Evolutionary conservation across 305 asterid genomes (phyloP).

Genomic region (Solanum hybrid): DNA sequence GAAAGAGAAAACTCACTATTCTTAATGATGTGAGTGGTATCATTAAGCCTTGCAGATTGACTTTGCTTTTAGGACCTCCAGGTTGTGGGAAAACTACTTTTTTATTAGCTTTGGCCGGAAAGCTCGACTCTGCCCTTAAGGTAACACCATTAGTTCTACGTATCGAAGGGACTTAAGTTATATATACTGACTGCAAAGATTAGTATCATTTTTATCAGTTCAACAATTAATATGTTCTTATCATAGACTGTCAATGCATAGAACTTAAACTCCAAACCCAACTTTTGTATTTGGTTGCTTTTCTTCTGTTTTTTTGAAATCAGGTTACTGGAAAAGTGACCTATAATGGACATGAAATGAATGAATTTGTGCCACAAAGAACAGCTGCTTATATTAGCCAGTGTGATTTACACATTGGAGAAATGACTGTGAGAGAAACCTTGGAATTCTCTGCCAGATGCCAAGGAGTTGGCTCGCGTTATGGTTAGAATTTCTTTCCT

Average conservation of each 20-base stretch:
- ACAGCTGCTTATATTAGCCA: slow-evolving; percentile 35
- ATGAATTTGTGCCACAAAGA: slow-evolving; percentile 34
- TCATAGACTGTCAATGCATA: background rate
- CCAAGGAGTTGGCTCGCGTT: slow-evolving; percentile 37
- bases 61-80: slow-evolving; percentile 51
- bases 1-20: slow-evolving; percentile 28
- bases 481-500: slow-evolving; percentile 12
- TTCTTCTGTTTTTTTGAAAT: background rate
- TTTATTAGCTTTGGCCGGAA: slow-evolving; percentile 41
- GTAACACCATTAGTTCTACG: slow-evolving; percentile 5
- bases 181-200: background rate
- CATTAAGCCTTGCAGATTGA: slow-evolving; percentile 40
- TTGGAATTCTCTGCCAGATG: slow-evolving; percentile 35
- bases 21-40: slow-evolving; percentile 39
- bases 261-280: background rate
- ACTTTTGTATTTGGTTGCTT: background rate
- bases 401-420: slow-evolving; percentile 33
- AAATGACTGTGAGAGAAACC: slow-evolving; percentile 41
- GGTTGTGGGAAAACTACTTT: slow-evolving; percentile 43
- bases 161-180: background rate
- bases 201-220: background rate
- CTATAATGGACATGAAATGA: slow-evolving; percentile 33
- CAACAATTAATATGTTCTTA: background rate
- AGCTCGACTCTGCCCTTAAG: slow-evolving; percentile 27
- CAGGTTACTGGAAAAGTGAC: slow-evolving; percentile 38